Base-by-base conservation (phyloP, 805 yeast genomes). In the Kuraishia borneana region DNA sequence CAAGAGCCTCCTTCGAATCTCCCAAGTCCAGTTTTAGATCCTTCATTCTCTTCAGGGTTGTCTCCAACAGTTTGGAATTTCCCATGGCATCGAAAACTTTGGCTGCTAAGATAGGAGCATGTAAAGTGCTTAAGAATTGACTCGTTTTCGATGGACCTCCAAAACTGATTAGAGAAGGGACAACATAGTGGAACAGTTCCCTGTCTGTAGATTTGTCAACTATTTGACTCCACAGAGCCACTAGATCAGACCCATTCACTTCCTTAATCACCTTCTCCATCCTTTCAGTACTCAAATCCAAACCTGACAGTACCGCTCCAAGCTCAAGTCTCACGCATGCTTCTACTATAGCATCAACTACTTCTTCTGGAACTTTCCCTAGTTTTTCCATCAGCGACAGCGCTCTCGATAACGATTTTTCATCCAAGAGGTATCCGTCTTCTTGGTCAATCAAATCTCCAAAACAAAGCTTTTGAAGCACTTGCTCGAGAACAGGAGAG, bases 341-440 rank as follows among this genome's bases (percentile, higher is more conserved):
- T 17, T 30, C 23, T 25, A 25, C 28, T 16, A 25, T 12, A 6
- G 16, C 28, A 6, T 25, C 16, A 16, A 12, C 16, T 7, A 25
- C 16, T 6, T 8, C 12, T 16, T 25, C 28, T 6, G 28, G 28
- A 25, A 25, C 28, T 6, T 7, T 12, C 22, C 13, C 17, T 16
- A 23, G 8, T 17, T 19, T 10, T 6, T 18, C 9, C 10, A 35
- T 3, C 16, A 35, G 14, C 17, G 25, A 20, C 12, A 30, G 9
- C 2, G 31, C 32, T 18, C 27, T 26, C 13, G 20, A 19, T 10
- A 35, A 18, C 21, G 12, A 14, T 16, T 14, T 18, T 6, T 17
- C 34, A 18, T 20, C 31, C 17, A 35, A 12, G 10, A 12, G 6
- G 23, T 31, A 31, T n/a, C 34, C 34, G 18, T 35, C 38, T 14